A percentile compares a stretch with the other conserved stretches of the same genome.
Evolutionary conservation across 805 yeast genomes (phyloP).

Genomic region (Suhomyces sp.): DNA sequence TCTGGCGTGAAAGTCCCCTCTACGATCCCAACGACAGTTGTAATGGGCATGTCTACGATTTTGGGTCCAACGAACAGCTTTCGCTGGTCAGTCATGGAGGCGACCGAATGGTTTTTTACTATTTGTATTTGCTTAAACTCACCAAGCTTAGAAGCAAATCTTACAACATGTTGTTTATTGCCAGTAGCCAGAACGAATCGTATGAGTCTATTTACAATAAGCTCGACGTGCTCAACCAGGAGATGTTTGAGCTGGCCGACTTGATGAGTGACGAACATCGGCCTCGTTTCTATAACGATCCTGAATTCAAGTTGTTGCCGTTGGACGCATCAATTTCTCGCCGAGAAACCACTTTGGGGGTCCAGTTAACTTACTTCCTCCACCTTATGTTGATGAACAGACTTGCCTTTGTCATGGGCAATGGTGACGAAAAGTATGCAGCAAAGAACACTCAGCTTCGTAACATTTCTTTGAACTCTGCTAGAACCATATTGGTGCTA

Average conservation of each 20-base stretch:
- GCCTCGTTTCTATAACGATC: slow-evolving; percentile 35
- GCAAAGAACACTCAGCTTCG: slow-evolving; percentile 22
- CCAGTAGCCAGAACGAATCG: slow-evolving; percentile 20
- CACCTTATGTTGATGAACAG: slow-evolving; percentile 39
- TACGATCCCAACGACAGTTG: not conserved
- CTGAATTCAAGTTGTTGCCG: slow-evolving; percentile 20
- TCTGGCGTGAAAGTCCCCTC: not conserved
- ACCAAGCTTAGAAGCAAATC: slow-evolving; percentile 29
- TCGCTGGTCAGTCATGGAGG: not conserved
- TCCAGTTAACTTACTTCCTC: slow-evolving; percentile 31
- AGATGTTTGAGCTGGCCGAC: slow-evolving; percentile 25
- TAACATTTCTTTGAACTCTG: slow-evolving; percentile 30
- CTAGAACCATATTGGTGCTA: slow-evolving; percentile 34
- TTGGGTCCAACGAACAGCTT: not conserved
- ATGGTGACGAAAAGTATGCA: slow-evolving; percentile 14
- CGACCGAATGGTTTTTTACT: not conserved
- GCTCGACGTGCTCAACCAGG: slow-evolving; percentile 24
- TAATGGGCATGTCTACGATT: not conserved
- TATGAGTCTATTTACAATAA: slow-evolving; percentile 18
- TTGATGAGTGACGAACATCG: slow-evolving; percentile 15
- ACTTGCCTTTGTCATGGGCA: slow-evolving; percentile 23
- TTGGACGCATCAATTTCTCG: not conserved
- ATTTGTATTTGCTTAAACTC: slow-evolving; percentile 12
- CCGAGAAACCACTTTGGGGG: slow-evolving; percentile 16
- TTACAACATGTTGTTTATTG: slow-evolving; percentile 31